These are phyloP conservation scores for Candida schatavii DNA, from an alignment of 805 yeast genomes.

Conservation along the genomic window DNA sequence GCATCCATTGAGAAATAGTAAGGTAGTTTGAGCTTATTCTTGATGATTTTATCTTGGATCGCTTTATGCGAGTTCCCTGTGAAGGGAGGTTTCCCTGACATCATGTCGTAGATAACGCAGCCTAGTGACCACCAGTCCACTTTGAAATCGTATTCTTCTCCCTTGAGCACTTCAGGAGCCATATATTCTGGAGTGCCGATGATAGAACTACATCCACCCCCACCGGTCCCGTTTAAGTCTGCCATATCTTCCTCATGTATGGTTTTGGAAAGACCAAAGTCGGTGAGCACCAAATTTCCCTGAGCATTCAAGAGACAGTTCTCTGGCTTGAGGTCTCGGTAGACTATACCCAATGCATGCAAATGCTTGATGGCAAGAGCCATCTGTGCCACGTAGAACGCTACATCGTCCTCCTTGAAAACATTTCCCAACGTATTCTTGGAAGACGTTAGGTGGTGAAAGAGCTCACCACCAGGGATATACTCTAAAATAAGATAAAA, in stretches of 20 bases:
- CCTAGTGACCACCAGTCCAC: slow-evolving; percentile 96
- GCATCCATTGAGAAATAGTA: slow-evolving; percentile 77
- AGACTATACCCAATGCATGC: slow-evolving; percentile 78
- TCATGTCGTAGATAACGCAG: slow-evolving; percentile 72
- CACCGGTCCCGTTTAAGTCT: too few species aligned
- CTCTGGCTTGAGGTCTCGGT: slow-evolving; percentile 87
- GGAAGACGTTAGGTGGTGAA: slow-evolving; percentile 52
- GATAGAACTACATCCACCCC: slow-evolving; percentile 52
- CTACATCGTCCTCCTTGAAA: slow-evolving; percentile 45
- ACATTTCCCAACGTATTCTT: slow-evolving; percentile 41
- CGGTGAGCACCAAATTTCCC: slow-evolving; percentile 85
- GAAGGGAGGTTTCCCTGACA: slow-evolving; percentile 86
- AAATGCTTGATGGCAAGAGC: slow-evolving; percentile 73
- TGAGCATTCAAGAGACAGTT: slow-evolving; percentile 71
- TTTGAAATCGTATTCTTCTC: slow-evolving; percentile 69
- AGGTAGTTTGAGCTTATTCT: slow-evolving; percentile 68
- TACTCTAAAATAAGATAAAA: slow-evolving; percentile 76
- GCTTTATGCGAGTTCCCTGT: slow-evolving; percentile 77
- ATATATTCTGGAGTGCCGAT: slow-evolving; percentile 81
- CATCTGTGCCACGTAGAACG: slow-evolving; percentile 61
- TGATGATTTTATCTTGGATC: slow-evolving; percentile 70
- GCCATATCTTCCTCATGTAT: slow-evolving; percentile 21
- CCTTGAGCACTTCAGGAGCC: slow-evolving; percentile 86
- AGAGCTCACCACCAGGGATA: slow-evolving; percentile 87
- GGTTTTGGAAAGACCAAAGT: slow-evolving; percentile 71